Evolutionary conservation across 352 stramenopile genomes (phyloP).

Genomic region (Pythium pectinolyticum): DNA sequence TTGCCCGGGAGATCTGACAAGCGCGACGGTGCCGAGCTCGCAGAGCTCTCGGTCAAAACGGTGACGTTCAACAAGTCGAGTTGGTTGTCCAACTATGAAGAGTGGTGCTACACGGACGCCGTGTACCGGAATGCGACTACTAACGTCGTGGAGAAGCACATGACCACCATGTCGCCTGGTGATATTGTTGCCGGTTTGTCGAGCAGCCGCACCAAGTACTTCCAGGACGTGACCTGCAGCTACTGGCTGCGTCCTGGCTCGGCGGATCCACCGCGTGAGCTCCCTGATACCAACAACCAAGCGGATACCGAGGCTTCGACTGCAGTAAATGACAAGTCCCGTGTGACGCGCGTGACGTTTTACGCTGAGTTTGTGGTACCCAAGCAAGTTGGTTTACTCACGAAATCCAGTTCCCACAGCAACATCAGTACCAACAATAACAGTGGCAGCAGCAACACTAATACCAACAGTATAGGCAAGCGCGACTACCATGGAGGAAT

Average conservation of each 20-base stretch:
- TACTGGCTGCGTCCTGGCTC: too few relatives aligned
- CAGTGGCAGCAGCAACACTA: too few relatives aligned
- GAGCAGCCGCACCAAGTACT: constrained; percentile 17
- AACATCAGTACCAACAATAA: too few relatives aligned
- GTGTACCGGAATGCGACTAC: constrained; percentile 11
- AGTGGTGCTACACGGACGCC: constrained; percentile 31
- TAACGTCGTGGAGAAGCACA: constrained; percentile 28
- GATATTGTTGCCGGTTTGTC: constrained; percentile 22
- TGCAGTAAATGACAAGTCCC: not conserved
- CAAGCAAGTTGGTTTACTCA: not conserved
- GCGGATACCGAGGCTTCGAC: too few relatives aligned
- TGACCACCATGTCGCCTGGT: constrained; percentile 21
- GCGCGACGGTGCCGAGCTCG: constrained; percentile 5
- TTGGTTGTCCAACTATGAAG: constrained; percentile 23
- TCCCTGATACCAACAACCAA: too few relatives aligned
- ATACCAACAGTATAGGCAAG: too few relatives aligned
- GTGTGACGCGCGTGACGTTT: constrained; percentile 15
- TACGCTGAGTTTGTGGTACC: constrained; percentile 13
- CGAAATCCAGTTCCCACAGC: not conserved
- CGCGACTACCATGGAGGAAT: too few relatives aligned
- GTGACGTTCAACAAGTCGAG: constrained; percentile 21
- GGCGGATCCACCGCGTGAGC: too few relatives aligned
- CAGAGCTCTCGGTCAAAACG: constrained; percentile 27
- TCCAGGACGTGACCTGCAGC: constrained; percentile 24
- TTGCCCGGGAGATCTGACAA: not conserved